A percentile compares a stretch with the other conserved stretches of the same genome.
Evolutionary conservation across 768 basidiomycete genomes (phyloP).

Genomic region (Hygrophorus pudorinus): DNA sequence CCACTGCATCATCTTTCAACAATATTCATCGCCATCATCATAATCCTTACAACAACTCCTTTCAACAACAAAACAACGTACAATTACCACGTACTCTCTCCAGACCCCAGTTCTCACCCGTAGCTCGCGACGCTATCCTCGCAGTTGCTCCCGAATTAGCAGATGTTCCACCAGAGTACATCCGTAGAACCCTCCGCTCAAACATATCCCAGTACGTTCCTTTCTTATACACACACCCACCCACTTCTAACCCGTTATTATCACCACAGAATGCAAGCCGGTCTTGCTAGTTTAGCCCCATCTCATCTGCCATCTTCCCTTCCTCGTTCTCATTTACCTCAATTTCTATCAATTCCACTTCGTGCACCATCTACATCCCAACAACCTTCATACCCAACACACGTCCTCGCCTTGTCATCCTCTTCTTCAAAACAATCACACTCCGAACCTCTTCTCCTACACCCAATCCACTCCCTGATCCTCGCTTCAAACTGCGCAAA

Average conservation of each 20-base stretch:
- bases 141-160: conserved; percentile 61
- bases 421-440: conserved; percentile 22
- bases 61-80: too few relatives aligned
- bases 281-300: conserved; percentile 39
- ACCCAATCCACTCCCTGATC: conserved; percentile 55
- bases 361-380: conserved; percentile 50
- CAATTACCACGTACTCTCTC: conserved; percentile 67
- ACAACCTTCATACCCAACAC: conserved; percentile 38
- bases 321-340: conserved; percentile 46
- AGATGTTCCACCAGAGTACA: conserved; percentile 58
- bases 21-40: too few relatives aligned
- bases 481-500: conserved; percentile 52
- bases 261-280: conserved; percentile 48
- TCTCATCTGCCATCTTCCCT: conserved; percentile 54
- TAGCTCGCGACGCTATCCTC: conserved; percentile 46
- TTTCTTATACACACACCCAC: conserved; percentile 10
- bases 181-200: conserved; percentile 48
- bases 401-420: conserved; percentile 46
- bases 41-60: too few relatives aligned
- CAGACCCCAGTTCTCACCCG: conserved; percentile 48
- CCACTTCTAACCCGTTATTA: conserved; percentile 10
- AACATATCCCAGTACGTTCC: conserved; percentile 32
- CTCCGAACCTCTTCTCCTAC: conserved; percentile 35
- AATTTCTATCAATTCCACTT: conserved; percentile 43
- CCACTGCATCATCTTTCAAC: too few relatives aligned